Evolutionary conservation across 371 early-diverging fungal species (phyloP).

Genomic region (Apophysomyces variabilis): DNA sequence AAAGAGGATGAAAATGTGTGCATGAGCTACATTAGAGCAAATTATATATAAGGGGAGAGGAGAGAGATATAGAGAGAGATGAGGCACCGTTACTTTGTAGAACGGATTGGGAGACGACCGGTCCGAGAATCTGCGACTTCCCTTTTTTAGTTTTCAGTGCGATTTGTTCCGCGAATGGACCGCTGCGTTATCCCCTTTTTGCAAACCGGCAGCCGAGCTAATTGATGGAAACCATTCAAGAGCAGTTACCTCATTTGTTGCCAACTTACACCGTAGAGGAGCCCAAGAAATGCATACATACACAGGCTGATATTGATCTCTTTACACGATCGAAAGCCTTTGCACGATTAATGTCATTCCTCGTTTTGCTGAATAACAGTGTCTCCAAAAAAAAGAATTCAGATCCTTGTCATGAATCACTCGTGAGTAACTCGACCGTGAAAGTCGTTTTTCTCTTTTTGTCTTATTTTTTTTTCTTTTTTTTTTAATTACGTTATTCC

Average conservation of each 20-base stretch:
- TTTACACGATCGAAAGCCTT: constrained; percentile 72
- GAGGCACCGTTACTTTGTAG: not conserved
- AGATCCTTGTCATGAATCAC: constrained; percentile 57
- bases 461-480: not conserved
- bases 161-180: not conserved
- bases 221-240: not conserved
- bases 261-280: constrained; percentile 25
- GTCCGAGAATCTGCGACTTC: not conserved
- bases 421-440: constrained; percentile 31
- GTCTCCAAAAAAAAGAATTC: constrained; percentile 65
- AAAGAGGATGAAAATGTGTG: not conserved
- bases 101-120: not conserved
- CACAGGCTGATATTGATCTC: constrained; percentile 53
- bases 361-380: constrained; percentile 70
- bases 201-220: not conserved
- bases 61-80: not conserved
- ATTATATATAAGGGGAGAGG: not conserved
- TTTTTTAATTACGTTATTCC: not conserved
- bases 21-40: not conserved
- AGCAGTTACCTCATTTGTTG: constrained; percentile 5
- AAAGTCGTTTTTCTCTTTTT: too few relatives aligned
- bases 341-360: constrained; percentile 72
- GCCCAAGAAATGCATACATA: constrained; percentile 63
- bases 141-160: not conserved
- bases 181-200: not conserved